Evolutionary conservation across 1,139 yeast species (phyloP).

Genomic region (Candida sanyaensis): DNA sequence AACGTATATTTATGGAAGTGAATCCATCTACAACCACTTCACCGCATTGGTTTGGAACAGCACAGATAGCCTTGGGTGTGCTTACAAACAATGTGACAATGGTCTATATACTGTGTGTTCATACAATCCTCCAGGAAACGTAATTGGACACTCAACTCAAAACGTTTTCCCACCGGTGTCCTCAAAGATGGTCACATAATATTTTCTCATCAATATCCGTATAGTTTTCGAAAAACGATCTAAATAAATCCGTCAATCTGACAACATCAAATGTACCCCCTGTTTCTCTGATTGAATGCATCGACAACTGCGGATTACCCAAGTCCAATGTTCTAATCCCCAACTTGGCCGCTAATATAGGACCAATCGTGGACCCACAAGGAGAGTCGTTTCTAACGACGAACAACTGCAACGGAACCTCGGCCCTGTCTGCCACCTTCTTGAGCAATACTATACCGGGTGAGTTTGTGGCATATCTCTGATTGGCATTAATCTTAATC

Average conservation of each 20-base stretch:
- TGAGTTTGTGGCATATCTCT: constrained; percentile 91
- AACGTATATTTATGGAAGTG: constrained; percentile 27
- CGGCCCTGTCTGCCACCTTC: constrained; percentile 63
- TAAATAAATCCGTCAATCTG: constrained; percentile 61
- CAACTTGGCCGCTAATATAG: constrained; percentile 63
- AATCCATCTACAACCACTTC: constrained; percentile 36
- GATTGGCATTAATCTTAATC: constrained; percentile 90
- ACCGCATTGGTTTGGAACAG: constrained; percentile 44
- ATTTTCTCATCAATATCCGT: constrained; percentile 29
- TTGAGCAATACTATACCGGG: constrained; percentile 83
- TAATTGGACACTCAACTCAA: constrained; percentile 32
- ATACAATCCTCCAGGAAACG: constrained; percentile 64
- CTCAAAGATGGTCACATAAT: constrained; percentile 24
- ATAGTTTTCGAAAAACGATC: constrained; percentile 54
- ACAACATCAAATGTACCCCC: constrained; percentile 80
- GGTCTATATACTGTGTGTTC: constrained; percentile 61
- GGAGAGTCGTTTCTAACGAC: constrained; percentile 92
- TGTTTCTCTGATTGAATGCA: constrained; percentile 96
- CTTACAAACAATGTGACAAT: constrained; percentile 37
- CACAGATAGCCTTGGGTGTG: constrained; percentile 40
- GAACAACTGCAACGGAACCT: constrained; percentile 76
- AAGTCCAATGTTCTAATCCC: constrained; percentile 90
- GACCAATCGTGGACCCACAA: constrained; percentile 90
- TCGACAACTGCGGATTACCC: constrained; percentile 91
- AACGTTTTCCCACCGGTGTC: constrained; percentile 28